A percentile compares a stretch with the other conserved stretches of the same genome.
Evolutionary conservation across 164 flowering plant genomes (phyloP).

Genomic region (Kalanchoe fedtschenkoi): DNA sequence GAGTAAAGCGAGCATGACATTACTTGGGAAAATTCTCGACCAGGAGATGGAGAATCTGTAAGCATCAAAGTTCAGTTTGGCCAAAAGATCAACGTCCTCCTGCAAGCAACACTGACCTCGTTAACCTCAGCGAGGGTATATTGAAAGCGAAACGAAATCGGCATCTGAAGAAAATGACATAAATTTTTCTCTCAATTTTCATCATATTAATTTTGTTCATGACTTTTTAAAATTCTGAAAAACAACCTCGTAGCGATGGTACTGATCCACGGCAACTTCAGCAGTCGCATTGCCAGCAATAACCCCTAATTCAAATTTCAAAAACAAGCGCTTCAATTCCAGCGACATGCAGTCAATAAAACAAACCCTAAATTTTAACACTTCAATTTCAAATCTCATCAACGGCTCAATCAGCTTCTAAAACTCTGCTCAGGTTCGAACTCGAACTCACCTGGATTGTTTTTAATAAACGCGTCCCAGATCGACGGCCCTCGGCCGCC

Average conservation of each 20-base stretch:
- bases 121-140: too few species aligned
- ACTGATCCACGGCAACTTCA: constrained; percentile 29
- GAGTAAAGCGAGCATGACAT: background rate
- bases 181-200: background rate
- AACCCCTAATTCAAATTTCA: constrained; percentile 16
- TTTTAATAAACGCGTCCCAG: constrained; percentile 2
- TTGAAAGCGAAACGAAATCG: too few species aligned
- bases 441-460: background rate
- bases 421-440: too few species aligned
- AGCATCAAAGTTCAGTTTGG: constrained; percentile 39
- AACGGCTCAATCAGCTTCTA: too few species aligned
- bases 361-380: background rate
- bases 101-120: constrained; percentile 10
- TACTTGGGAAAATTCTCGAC: constrained; percentile 59
- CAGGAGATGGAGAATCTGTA: constrained; percentile 74
- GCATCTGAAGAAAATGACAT: background rate
- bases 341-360: background rate
- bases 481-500: constrained; percentile 5
- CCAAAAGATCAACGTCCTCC: constrained; percentile 58
- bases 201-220: too few species aligned
- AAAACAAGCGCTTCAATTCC: background rate
- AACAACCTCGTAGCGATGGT: constrained; percentile 33
- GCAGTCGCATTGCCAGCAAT: constrained; percentile 26
- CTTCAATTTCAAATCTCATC: too few species aligned
- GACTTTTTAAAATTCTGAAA: too few species aligned